These are phyloP conservation scores for Bipolaris victoriae DNA, from an alignment of 2,329 filamentous ascomycete genomes.

Conservation along the genomic window DNA sequence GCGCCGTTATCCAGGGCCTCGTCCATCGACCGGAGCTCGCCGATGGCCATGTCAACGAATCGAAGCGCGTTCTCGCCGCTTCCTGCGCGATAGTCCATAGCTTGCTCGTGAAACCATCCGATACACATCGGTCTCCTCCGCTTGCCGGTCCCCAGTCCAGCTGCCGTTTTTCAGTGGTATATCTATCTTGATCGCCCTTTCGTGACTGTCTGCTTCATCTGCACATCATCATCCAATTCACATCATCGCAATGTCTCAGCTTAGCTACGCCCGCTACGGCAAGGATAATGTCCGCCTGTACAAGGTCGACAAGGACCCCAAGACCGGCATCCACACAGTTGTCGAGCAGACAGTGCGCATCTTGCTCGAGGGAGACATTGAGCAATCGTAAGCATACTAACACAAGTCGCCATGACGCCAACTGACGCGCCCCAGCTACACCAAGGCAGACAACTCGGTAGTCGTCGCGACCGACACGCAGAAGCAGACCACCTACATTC, in stretches of 20 bases:
- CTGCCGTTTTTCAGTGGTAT: slow-evolving; percentile 26
- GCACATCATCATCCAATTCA: slow-evolving; percentile 4
- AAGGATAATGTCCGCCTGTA: slow-evolving; percentile 99
- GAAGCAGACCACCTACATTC: slow-evolving; percentile 91
- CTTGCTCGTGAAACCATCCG: slow-evolving; percentile 32
- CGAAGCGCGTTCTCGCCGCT: slow-evolving; percentile 31
- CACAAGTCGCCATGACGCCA: neutral
- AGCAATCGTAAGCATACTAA: slow-evolving; percentile 67
- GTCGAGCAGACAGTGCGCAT: slow-evolving; percentile 95
- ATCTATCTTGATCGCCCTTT: slow-evolving; percentile 32
- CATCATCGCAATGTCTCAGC: slow-evolving; percentile 51
- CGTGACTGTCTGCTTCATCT: slow-evolving; percentile 23
- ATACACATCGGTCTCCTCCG: slow-evolving; percentile 44
- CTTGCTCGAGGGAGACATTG: slow-evolving; percentile 90
- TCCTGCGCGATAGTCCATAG: slow-evolving; percentile 27
- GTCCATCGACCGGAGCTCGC: slow-evolving; percentile 40
- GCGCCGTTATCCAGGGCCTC: slow-evolving; percentile 26
- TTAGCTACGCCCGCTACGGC: slow-evolving; percentile 73
- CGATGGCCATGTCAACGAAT: slow-evolving; percentile 43
- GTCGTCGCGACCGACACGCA: slow-evolving; percentile 97
- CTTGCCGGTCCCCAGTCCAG: slow-evolving; percentile 40
- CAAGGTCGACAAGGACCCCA: slow-evolving; percentile 84
- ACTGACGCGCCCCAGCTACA: slow-evolving; percentile 69
- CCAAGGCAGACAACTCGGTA: slow-evolving; percentile 88
- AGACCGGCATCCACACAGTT: slow-evolving; percentile 80